phyloP scores from a whole-genome alignment of 192 early-diverging fungal species.

The Gryganskiella cystojenkinii region DNA sequence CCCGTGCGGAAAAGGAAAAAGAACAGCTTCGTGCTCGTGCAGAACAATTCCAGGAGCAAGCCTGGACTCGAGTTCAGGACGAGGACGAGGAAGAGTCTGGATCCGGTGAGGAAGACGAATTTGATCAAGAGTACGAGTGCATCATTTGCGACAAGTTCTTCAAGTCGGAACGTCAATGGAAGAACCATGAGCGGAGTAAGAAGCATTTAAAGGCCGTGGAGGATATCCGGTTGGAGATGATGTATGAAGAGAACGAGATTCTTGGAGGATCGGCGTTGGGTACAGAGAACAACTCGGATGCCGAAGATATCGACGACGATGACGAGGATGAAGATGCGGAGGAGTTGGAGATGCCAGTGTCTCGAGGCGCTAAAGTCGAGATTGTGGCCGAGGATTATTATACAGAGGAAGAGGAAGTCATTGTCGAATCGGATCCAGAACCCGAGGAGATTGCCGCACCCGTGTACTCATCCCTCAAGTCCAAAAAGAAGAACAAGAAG shows the following conservation, averaged over 20 bases:
- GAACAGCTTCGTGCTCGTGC: constrained; percentile 60
- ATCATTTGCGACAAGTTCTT: constrained; percentile 91
- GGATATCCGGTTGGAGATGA: constrained; percentile 79
- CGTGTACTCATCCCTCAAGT: constrained; percentile 24
- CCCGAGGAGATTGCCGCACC: constrained; percentile 17
- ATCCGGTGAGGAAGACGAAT: constrained; percentile 48
- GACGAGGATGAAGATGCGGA: constrained; percentile 43
- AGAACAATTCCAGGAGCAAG: constrained; percentile 71
- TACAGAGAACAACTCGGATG: constrained; percentile 13
- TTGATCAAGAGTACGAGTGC: constrained; percentile 81
- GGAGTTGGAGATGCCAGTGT: constrained; percentile 26
- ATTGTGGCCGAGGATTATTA: not conserved
- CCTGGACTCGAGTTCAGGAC: constrained; percentile 74
- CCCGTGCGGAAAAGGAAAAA: constrained; percentile 68
- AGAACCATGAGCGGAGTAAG: constrained; percentile 89
- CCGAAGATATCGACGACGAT: constrained; percentile 18
- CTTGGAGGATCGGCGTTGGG: constrained; percentile 9
- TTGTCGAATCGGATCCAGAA: constrained; percentile 60
- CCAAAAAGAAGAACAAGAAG: constrained; percentile 63
- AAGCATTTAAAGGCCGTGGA: constrained; percentile 87
- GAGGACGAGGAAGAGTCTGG: constrained; percentile 40
- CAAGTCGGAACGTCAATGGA: constrained; percentile 81
- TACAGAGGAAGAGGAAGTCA: constrained; percentile 12
- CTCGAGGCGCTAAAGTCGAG: not conserved
- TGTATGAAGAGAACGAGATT: constrained; percentile 69